Conservation (phyloP, 2,329 filamentous ascomycete genomes). For the Myriosclerotinia duriaeana region DNA sequence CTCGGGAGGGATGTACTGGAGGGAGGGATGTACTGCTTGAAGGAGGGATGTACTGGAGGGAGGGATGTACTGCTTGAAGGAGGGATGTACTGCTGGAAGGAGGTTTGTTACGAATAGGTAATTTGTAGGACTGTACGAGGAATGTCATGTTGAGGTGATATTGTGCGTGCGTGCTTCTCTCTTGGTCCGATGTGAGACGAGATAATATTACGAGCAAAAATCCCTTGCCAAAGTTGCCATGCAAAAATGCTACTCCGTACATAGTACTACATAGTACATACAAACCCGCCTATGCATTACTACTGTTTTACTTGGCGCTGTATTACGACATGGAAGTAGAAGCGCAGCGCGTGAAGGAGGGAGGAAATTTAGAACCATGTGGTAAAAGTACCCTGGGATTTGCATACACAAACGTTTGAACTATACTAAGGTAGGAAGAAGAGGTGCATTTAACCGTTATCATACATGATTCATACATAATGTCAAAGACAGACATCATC, state of each 20-base stretch:
- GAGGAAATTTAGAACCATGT: too few relatives aligned
- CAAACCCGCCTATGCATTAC: too few relatives aligned
- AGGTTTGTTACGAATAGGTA: too few relatives aligned
- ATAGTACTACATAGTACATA: too few relatives aligned
- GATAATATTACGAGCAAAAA: background rate
- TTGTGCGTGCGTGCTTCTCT: too few relatives aligned
- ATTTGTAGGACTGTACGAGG: background rate
- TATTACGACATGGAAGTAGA: background rate
- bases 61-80: background rate
- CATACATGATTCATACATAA: background rate
- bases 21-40: background rate
- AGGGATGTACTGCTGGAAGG: background rate
- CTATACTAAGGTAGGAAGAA: background rate
- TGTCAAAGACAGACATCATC: too few relatives aligned
- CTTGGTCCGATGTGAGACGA: too few relatives aligned
- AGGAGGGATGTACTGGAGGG: background rate
- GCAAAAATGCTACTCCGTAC: too few relatives aligned
- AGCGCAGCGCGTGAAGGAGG: too few relatives aligned
- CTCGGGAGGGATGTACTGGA: too few relatives aligned
- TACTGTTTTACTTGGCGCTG: background rate
- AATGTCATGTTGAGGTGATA: too few relatives aligned
- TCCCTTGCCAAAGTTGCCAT: too few relatives aligned
- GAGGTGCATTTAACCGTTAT: slow-evolving; percentile 1
- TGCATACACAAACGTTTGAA: background rate
- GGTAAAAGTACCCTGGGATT: background rate